Conservation (phyloP, 306 rosid genomes). For the Astragalus membranaceus region DNA sequence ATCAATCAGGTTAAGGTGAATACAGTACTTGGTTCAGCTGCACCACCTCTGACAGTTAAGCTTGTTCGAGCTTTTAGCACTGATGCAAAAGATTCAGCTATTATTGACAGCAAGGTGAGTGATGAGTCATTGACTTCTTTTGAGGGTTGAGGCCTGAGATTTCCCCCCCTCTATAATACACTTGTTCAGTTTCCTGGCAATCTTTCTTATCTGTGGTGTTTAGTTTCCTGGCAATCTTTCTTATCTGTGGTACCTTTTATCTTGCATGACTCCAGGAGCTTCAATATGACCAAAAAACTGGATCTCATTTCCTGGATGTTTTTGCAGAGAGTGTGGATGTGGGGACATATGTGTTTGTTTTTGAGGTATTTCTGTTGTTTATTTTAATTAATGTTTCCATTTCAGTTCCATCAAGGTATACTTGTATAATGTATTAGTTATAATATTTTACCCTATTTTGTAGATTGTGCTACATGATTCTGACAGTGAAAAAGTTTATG, state of each 20-base stretch:
- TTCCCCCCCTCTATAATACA: not conserved
- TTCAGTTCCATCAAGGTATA: conserved; percentile 16
- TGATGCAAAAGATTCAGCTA: conserved; percentile 53
- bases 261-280: conserved; percentile 57
- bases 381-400: not conserved
- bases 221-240: not conserved
- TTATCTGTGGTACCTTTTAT: conserved; percentile 7
- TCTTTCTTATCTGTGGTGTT: conserved; percentile 7
- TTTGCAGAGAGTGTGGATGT: conserved; percentile 56
- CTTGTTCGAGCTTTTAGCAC: conserved; percentile 58
- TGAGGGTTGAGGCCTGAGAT: conserved; percentile 1
- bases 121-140: conserved; percentile 7
- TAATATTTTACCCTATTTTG: conserved; percentile 18
- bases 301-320: conserved; percentile 57
- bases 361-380: conserved; percentile 62
- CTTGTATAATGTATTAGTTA: too few relatives aligned
- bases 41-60: conserved; percentile 82
- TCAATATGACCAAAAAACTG: conserved; percentile 56
- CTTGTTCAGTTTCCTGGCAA: not conserved
- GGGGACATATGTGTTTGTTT: conserved; percentile 66
- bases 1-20: conserved; percentile 74
- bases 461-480: conserved; percentile 64
- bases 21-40: conserved; percentile 88
- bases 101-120: conserved; percentile 59
- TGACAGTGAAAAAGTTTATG: conserved; percentile 43